Evolutionary conservation across 208 protist genomes (phyloP).

Genomic region (Trypanosoma caninum): DNA sequence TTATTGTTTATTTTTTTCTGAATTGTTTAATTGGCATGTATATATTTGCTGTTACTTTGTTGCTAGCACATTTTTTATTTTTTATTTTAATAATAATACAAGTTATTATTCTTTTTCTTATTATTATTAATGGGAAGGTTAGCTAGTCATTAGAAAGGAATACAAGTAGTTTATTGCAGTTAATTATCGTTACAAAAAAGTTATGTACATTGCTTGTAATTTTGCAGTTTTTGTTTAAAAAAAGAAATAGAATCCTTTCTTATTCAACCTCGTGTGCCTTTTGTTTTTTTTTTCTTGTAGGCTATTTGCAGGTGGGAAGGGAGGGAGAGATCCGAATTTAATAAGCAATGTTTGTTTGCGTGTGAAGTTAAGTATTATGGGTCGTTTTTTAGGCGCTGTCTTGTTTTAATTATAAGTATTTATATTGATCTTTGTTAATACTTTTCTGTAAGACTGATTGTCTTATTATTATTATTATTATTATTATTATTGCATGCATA

Average conservation of each 20-base stretch:
- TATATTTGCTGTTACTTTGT: not conserved
- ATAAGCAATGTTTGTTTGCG: not conserved
- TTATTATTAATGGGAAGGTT: too few relatives aligned
- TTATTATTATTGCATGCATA: not conserved
- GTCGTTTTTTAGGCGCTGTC: not conserved
- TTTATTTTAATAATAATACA: not conserved
- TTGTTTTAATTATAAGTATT: too few relatives aligned
- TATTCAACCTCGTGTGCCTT: too few relatives aligned
- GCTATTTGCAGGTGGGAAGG: constrained; percentile 24
- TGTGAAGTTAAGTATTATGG: not conserved
- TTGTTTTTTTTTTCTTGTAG: constrained; percentile 9
- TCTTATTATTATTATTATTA: not conserved
- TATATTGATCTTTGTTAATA: not conserved
- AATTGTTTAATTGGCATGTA: not conserved
- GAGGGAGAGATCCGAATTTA: constrained; percentile 14
- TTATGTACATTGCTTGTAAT: too few relatives aligned
- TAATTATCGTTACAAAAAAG: too few relatives aligned
- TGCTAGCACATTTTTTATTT: not conserved
- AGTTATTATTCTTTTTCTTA: too few relatives aligned
- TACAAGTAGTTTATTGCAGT: too few relatives aligned
- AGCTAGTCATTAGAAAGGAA: too few relatives aligned
- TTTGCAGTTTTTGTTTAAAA: too few relatives aligned
- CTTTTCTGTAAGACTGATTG: not conserved
- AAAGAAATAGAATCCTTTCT: too few relatives aligned
- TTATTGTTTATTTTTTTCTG: not conserved